phyloP scores from a whole-genome alignment of 345 rosid species.

The Carallia pectinifolia region DNA sequence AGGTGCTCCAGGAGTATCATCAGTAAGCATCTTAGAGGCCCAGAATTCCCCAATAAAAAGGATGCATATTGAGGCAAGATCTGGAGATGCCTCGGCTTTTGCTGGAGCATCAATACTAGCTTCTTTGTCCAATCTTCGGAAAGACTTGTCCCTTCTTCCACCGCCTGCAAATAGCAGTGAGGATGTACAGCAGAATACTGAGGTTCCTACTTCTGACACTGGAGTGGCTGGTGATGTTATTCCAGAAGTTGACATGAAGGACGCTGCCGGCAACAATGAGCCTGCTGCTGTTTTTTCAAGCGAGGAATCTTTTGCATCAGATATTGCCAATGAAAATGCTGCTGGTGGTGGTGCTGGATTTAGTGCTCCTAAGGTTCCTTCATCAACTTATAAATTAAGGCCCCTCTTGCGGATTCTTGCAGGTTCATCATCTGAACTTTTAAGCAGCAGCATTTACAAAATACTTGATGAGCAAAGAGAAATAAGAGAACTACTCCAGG shows the following conservation, averaged over 20 bases:
- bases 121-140: conserved; percentile 63
- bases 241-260: conserved; percentile 71
- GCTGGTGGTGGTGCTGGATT: conserved; percentile 47
- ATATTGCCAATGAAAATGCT: conserved; percentile 45
- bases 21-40: conserved; percentile 72
- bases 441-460: conserved; percentile 59
- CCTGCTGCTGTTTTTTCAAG: conserved; percentile 46
- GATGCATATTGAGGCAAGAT: conserved; percentile 69
- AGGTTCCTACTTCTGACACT: conserved; percentile 50
- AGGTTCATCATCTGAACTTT: conserved; percentile 49
- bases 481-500: conserved; percentile 52
- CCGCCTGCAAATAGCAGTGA: conserved; percentile 51
- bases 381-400: conserved; percentile 53
- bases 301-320: conserved; percentile 52
- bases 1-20: conserved; percentile 55
- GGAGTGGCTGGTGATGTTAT: conserved; percentile 36
- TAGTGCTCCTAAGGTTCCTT: conserved; percentile 58
- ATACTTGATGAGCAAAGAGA: conserved; percentile 59
- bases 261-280: conserved; percentile 52
- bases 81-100: conserved; percentile 83
- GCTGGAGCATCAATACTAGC: conserved; percentile 91
- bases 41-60: conserved; percentile 64
- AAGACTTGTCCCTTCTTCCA: conserved; percentile 57
- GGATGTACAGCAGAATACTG: conserved; percentile 56
- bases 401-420: conserved; percentile 68